Conservation (phyloP, 768 basidiomycete genomes). For the Coprinopsis cinerea region DNA sequence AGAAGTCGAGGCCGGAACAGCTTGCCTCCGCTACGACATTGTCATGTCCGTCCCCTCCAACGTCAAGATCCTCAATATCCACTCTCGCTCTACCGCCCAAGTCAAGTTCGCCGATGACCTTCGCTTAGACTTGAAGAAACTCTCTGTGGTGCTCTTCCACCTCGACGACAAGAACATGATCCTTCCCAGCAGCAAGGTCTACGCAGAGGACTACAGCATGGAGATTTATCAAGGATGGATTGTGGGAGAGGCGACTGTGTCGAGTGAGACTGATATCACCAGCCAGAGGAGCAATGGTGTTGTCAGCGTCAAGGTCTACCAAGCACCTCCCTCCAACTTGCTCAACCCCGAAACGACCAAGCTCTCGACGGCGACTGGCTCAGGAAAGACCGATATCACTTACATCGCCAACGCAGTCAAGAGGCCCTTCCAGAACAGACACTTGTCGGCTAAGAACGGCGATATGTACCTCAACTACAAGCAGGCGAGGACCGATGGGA, state of each 20-base stretch:
- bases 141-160: constrained; percentile 40
- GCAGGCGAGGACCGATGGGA: constrained; percentile 45
- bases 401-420: constrained; percentile 35
- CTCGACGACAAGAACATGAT: constrained; percentile 38
- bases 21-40: constrained; percentile 53
- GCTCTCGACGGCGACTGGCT: constrained; percentile 45
- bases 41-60: constrained; percentile 43
- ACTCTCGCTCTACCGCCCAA: constrained; percentile 38
- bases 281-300: constrained; percentile 49
- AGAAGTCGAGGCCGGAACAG: constrained; percentile 7
- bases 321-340: constrained; percentile 26
- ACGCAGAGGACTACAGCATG: constrained; percentile 31
- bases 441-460: constrained; percentile 43
- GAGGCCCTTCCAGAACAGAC: constrained; percentile 42
- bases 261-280: constrained; percentile 32
- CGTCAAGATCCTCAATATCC: constrained; percentile 43
- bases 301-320: constrained; percentile 43
- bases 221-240: constrained; percentile 53
- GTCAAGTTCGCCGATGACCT: constrained; percentile 43
- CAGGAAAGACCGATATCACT: constrained; percentile 47
- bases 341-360: constrained; percentile 26
- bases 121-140: constrained; percentile 33
- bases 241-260: constrained; percentile 50
- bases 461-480: constrained; percentile 54
- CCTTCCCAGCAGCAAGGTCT: constrained; percentile 35